phyloP scores from a whole-genome alignment of 805 yeast genomes.

The Ogataea kodamae region DNA sequence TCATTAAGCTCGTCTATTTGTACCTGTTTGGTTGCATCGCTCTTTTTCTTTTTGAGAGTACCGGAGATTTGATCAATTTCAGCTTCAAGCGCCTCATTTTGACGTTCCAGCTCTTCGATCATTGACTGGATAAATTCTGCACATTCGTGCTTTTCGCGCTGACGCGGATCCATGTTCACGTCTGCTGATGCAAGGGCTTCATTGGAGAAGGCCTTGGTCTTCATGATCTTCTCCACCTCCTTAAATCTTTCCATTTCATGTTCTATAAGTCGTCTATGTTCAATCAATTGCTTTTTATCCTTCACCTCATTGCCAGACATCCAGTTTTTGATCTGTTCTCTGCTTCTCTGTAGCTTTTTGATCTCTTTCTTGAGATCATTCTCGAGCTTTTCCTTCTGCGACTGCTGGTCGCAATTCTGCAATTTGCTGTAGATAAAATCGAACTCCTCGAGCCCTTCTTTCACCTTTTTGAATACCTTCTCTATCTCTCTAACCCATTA shows the following conservation, averaged over 20 bases:
- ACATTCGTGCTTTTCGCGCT: constrained; percentile 73
- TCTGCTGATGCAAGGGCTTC: constrained; percentile 73
- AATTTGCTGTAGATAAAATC: constrained; percentile 85
- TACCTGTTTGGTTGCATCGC: constrained; percentile 50
- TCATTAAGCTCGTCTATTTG: constrained; percentile 62
- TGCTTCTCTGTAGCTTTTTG: constrained; percentile 85
- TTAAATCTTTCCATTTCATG: constrained; percentile 93
- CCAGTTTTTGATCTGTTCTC: constrained; percentile 97
- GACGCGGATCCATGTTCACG: constrained; percentile 69
- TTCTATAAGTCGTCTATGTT: constrained; percentile 67
- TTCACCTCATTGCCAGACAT: constrained; percentile 85
- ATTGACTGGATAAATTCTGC: constrained; percentile 63
- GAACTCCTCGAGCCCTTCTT: constrained; percentile 84
- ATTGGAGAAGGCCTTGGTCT: constrained; percentile 89
- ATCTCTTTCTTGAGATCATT: constrained; percentile 90
- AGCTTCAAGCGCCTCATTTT: constrained; percentile 74
- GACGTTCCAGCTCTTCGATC: constrained; percentile 78
- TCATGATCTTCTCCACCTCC: constrained; percentile 87
- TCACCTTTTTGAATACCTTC: constrained; percentile 85
- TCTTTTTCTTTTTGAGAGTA: constrained; percentile 52
- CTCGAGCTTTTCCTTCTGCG: constrained; percentile 92
- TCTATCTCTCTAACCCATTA: constrained; percentile 79
- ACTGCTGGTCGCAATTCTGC: constrained; percentile 71
- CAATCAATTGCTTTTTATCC: constrained; percentile 77
- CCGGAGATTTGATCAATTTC: constrained; percentile 55